Base-by-base conservation (phyloP, 805 yeast species). In the Ogataea neopini region DNA sequence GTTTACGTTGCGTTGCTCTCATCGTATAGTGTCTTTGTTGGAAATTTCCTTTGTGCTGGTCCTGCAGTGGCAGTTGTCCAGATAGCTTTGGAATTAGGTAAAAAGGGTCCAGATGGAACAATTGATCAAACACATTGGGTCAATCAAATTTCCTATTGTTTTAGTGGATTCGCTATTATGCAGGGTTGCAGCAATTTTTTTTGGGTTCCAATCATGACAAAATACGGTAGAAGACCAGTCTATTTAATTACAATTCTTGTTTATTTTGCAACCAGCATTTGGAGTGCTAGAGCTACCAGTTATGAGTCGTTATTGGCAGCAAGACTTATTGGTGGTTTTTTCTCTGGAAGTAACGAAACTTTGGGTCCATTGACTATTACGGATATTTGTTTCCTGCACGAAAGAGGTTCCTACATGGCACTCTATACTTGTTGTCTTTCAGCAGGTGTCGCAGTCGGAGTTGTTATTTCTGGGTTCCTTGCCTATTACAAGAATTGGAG, bases 391-490 rank as follows among this genome's bases (percentile, higher is more conserved):
- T 77, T 76, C 57, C 74, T 73, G 50, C 80, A 77, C 53, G 75
- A 77, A 57, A 63, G 77, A 53, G 75, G 76, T 6, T 60, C 67
- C 15, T 69, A 69, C 25, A 64, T 75, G 68, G 72, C 72, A 28
- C 53, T 78, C 13, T 81, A 80, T 58, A 78, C 79, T 48, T 61
- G 73, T 49, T 77, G 83, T 15, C 68, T 83, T 15, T 69, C 80
- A 23, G 71, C 71, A 11, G 78, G 81, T 6, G 75, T 79, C 23
- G 80, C 67, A 52, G 61, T 78, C 45, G 84, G 83, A 4, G 84
- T 84, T 4, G 66, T 81, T 49, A 70, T 80, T 38, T 82, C 83
- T 10, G 84, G 84, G 11, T 76, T 77, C 53, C 75, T 81, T 47
- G 70, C 73, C 18, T 70, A 74, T 40, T 72, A 71, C 33, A 66